Percentiles rank a stretch among this genome's conserved stretches.
phyloP scores from a whole-genome alignment of 495 filamentous ascomycete species.

The Penicillium paxilli region DNA sequence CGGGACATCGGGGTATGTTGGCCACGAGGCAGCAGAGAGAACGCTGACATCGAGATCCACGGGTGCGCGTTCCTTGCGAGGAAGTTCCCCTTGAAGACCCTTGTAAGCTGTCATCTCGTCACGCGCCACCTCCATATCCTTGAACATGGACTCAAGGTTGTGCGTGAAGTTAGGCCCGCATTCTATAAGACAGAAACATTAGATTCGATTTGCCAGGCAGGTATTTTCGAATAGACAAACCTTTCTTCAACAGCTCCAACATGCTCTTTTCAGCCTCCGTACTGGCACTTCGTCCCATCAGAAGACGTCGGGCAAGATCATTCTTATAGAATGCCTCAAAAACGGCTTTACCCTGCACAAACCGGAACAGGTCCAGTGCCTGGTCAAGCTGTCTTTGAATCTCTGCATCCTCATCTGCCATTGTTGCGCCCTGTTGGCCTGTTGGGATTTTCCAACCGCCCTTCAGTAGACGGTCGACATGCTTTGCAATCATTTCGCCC shows the following conservation, averaged over 20 bases:
- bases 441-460: slow-evolving; percentile 77
- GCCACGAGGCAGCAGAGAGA: slow-evolving; percentile 86
- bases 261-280: slow-evolving; percentile 95
- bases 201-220: not conserved
- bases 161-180: slow-evolving; percentile 93
- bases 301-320: slow-evolving; percentile 81
- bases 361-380: slow-evolving; percentile 90
- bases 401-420: slow-evolving; percentile 86
- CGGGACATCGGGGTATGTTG: slow-evolving; percentile 78
- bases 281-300: slow-evolving; percentile 89
- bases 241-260: slow-evolving; percentile 82
- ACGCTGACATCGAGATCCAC: slow-evolving; percentile 86
- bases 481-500: slow-evolving; percentile 97
- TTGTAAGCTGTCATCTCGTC: slow-evolving; percentile 85
- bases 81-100: slow-evolving; percentile 41
- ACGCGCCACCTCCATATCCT: slow-evolving; percentile 86
- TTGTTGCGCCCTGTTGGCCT: slow-evolving; percentile 46
- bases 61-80: slow-evolving; percentile 47
- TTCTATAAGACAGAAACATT: slow-evolving; percentile 49
- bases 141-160: slow-evolving; percentile 98
- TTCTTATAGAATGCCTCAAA: slow-evolving; percentile 99
- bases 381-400: slow-evolving; percentile 87
- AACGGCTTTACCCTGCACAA: slow-evolving; percentile 94
- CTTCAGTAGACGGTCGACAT: slow-evolving; percentile 87
- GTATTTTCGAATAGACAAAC: slow-evolving; percentile 31